These are phyloP conservation scores for Dipodascus geniculatus DNA, from an alignment of 805 yeast genomes.

Conservation along the genomic window DNA sequence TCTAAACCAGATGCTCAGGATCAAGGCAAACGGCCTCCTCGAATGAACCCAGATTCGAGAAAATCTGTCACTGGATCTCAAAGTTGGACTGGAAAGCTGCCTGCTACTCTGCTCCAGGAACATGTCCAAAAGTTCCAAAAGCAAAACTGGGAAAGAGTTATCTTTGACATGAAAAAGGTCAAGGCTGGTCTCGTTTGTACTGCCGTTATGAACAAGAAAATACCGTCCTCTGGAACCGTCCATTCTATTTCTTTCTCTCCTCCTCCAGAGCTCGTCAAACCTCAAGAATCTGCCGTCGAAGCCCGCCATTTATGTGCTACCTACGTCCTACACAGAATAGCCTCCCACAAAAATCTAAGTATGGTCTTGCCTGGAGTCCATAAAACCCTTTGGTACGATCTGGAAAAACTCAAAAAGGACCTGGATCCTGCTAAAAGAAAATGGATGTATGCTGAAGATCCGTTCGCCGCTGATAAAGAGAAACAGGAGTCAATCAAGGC, in stretches of 20 bases:
- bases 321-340: conserved; percentile 66
- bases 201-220: conserved; percentile 54
- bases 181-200: conserved; percentile 52
- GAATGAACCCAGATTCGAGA: not conserved
- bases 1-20: not conserved
- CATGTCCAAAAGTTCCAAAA: conserved; percentile 67
- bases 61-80: conserved; percentile 48
- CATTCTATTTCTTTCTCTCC: conserved; percentile 45
- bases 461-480: conserved; percentile 60
- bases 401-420: conserved; percentile 49
- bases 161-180: conserved; percentile 49
- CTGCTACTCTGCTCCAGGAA: conserved; percentile 76
- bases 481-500: conserved; percentile 39
- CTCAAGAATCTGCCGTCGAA: conserved; percentile 75
- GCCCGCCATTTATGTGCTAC: conserved; percentile 90
- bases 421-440: conserved; percentile 37
- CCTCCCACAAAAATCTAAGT: conserved; percentile 70
- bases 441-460: conserved; percentile 55
- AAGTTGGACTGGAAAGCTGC: conserved; percentile 93
- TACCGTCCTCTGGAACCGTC: conserved; percentile 69
- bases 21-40: too few relatives aligned
- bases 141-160: conserved; percentile 63
- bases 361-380: conserved; percentile 82
- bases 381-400: conserved; percentile 61
- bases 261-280: conserved; percentile 38